Evolutionary conservation across 2,329 filamentous ascomycete species (phyloP).

Genomic region (Ophiostoma montium): DNA sequence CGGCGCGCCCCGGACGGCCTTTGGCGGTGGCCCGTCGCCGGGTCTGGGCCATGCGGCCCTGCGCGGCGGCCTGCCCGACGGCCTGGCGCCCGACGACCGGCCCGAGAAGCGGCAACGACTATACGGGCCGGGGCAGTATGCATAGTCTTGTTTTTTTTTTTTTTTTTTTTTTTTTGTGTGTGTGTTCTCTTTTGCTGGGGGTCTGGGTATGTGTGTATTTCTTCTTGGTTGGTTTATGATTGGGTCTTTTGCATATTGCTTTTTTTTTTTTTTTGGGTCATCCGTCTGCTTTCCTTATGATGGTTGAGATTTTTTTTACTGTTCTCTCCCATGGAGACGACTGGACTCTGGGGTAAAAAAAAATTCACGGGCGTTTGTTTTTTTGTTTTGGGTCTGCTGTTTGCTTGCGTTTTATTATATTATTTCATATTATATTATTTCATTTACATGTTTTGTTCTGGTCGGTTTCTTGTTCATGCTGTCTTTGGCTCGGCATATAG

Average conservation of each 20-base stretch:
- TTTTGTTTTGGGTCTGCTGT: neutral
- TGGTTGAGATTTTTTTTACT: neutral
- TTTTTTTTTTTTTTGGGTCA: neutral
- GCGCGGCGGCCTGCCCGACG: constrained; percentile 11
- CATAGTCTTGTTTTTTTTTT: neutral
- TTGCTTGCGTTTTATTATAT: neutral
- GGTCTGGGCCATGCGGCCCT: constrained; percentile 19
- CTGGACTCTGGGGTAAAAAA: neutral
- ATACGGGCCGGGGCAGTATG: constrained; percentile 23
- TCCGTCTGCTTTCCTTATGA: neutral
- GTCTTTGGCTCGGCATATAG: no score
- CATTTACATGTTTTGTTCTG: no score
- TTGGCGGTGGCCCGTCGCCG: constrained; percentile 13
- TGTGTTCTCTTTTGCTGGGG: neutral
- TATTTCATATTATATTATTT: neutral
- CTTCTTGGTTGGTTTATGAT: no score
- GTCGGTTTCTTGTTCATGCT: no score
- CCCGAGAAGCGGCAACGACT: constrained; percentile 40
- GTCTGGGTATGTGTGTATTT: no score
- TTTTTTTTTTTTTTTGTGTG: neutral
- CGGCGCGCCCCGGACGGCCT: constrained; percentile 10
- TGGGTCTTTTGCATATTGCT: no score
- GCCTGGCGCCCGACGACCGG: constrained; percentile 22
- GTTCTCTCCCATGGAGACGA: neutral
- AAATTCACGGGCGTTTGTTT: neutral